phyloP scores from a whole-genome alignment of 192 early-diverging fungal genomes.

The Backusella tuberculispora region DNA sequence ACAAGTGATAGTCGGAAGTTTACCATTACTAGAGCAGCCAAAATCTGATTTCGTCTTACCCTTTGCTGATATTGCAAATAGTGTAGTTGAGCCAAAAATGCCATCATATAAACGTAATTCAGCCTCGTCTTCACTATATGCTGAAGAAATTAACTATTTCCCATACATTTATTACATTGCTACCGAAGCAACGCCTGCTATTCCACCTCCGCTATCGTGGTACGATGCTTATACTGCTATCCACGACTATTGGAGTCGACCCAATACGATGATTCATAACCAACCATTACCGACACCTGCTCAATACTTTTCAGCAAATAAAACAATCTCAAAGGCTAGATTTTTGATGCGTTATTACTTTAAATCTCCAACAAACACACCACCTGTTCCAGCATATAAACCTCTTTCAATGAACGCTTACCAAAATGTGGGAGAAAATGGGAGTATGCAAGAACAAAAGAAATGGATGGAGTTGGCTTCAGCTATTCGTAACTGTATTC shows the following conservation, averaged over 20 bases:
- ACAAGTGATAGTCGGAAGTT: conserved; percentile 15
- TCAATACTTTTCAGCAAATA: conserved; percentile 15
- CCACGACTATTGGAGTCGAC: conserved; percentile 21
- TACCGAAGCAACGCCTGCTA: background rate
- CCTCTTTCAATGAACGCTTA: background rate
- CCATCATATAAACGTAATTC: conserved; percentile 4
- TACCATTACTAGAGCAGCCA: conserved; percentile 15
- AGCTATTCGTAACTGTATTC: conserved; percentile 3
- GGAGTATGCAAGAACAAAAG: background rate
- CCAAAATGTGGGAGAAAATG: background rate
- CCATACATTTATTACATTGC: conserved; percentile 17
- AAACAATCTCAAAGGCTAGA: conserved; percentile 11
- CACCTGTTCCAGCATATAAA: background rate
- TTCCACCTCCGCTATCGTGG: conserved; percentile 4
- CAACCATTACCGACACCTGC: background rate
- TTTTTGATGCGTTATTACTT: conserved; percentile 23
- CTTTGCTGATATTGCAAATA: background rate
- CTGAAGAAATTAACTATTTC: background rate
- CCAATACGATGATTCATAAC: background rate
- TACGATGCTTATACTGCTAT: conserved; percentile 20
- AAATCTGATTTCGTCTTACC: conserved; percentile 12
- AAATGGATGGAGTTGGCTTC: conserved; percentile 24
- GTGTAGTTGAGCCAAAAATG: conserved; percentile 14
- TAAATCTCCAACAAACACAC: background rate
- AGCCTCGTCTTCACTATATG: background rate